Evolutionary conservation across 257 asterid genomes (phyloP).

Genomic region (Nicotiana undulata): DNA sequence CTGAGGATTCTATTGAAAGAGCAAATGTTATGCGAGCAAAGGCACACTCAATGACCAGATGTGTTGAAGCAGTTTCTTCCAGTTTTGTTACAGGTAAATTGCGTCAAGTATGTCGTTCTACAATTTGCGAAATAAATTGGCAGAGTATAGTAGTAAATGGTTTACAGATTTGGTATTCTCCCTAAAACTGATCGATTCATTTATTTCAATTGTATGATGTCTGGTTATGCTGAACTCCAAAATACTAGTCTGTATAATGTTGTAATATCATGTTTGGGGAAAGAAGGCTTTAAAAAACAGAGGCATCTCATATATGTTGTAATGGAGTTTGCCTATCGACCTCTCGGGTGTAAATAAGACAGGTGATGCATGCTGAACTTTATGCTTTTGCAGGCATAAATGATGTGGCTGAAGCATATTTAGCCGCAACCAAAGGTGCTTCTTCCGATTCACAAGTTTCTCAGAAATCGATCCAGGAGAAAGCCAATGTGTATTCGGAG

Average conservation of each 20-base stretch:
- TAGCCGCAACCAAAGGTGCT: slow-evolving; percentile 52
- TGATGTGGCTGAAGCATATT: slow-evolving; percentile 75
- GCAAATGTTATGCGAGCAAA: slow-evolving; percentile 65
- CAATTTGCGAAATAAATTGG: background rate
- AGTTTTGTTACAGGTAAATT: slow-evolving; percentile 71
- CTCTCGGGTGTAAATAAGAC: background rate
- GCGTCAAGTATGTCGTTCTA: background rate
- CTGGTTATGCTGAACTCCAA: background rate
- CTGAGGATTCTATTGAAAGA: slow-evolving; percentile 72
- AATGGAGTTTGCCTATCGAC: background rate
- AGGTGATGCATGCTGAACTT: background rate
- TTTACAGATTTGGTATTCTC: background rate
- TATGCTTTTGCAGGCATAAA: slow-evolving; percentile 53
- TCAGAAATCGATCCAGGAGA: slow-evolving; percentile 55
- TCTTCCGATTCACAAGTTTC: slow-evolving; percentile 38
- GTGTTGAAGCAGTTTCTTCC: slow-evolving; percentile 53
- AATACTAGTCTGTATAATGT: background rate
- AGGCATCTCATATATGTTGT: background rate
- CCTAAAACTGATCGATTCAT: background rate
- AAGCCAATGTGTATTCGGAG: slow-evolving; percentile 41
- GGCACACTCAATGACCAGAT: slow-evolving; percentile 53
- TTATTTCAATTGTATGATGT: background rate
- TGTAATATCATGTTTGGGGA: background rate
- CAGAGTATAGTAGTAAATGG: background rate
- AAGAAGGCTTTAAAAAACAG: background rate